These are phyloP conservation scores for Bipolaris oryzae DNA, from an alignment of 2,329 filamentous ascomycete genomes.

Conservation along the genomic window DNA sequence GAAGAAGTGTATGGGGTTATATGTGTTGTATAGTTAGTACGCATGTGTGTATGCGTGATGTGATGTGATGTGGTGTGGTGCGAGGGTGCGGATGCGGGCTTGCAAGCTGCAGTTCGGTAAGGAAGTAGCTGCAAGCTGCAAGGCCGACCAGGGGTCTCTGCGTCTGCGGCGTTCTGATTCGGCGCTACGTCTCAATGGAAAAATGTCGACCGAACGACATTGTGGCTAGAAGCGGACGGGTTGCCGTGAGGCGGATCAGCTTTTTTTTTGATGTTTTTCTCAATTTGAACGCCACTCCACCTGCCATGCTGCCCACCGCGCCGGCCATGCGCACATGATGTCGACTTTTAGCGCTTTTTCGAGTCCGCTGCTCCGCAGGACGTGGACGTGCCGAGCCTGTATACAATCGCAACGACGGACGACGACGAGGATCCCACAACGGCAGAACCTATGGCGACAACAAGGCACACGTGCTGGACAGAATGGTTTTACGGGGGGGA, in stretches of 20 bases:
- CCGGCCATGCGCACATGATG: constrained; percentile 33
- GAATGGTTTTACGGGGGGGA: constrained; percentile 6
- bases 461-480: constrained; percentile 14
- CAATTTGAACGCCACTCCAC: background rate
- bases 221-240: constrained; percentile 12
- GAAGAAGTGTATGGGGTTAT: background rate
- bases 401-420: constrained; percentile 33
- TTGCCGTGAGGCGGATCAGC: constrained; percentile 6
- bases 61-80: background rate
- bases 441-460: constrained; percentile 26
- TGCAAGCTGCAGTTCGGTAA: constrained; percentile 6
- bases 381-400: constrained; percentile 48
- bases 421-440: constrained; percentile 15
- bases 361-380: constrained; percentile 34
- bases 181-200: constrained; percentile 19
- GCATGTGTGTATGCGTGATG: background rate
- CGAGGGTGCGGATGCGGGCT: background rate
- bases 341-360: constrained; percentile 31
- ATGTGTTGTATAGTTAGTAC: background rate
- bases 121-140: too few relatives aligned
- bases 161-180: constrained; percentile 16
- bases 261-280: constrained; percentile 3
- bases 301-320: constrained; percentile 7
- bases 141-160: constrained; percentile 10
- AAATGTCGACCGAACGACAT: constrained; percentile 25